These are phyloP conservation scores for Geotrichum carabidarum DNA, from an alignment of 1,139 yeast genomes.

Conservation along the genomic window DNA sequence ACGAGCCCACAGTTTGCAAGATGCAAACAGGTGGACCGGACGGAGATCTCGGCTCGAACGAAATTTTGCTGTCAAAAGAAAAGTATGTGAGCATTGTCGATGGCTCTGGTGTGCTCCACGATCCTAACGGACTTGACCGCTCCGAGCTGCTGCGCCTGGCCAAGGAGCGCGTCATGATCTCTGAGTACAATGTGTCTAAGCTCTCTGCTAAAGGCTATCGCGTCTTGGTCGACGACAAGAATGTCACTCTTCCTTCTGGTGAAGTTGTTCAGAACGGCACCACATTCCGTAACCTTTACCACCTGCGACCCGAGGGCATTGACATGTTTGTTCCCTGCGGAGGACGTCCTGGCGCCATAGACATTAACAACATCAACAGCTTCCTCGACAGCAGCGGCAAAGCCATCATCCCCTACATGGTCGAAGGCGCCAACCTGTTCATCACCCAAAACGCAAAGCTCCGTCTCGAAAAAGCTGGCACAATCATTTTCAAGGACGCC, in stretches of 20 bases:
- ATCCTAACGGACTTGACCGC: conserved; percentile 83
- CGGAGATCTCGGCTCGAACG: conserved; percentile 96
- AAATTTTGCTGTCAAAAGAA: conserved; percentile 81
- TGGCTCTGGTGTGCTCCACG: conserved; percentile 93
- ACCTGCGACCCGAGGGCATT: conserved; percentile 63
- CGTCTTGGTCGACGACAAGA: conserved; percentile 81
- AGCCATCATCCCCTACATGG: conserved; percentile 76
- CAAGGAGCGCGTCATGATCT: conserved; percentile 67
- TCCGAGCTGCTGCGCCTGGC: conserved; percentile 76
- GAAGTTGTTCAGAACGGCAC: conserved; percentile 73
- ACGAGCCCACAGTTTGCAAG: conserved; percentile 60
- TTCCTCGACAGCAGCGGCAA: conserved; percentile 79
- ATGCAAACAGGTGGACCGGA: conserved; percentile 99
- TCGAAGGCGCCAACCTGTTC: conserved; percentile 95
- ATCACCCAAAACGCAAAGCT: conserved; percentile 92
- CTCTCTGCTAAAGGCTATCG: conserved; percentile 73
- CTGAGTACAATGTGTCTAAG: conserved; percentile 59
- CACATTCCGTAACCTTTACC: conserved; percentile 89
- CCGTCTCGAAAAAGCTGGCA: conserved; percentile 79
- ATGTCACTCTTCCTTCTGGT: conserved; percentile 74
- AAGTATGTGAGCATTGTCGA: conserved; percentile 84
- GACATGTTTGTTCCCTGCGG: conserved; percentile 95
- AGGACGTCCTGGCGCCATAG: conserved; percentile 96
- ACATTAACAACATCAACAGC: conserved; percentile 70
- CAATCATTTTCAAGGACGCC: conserved; percentile 86